phyloP scores from a whole-genome alignment of 768 basidiomycete species.

The Multifurca ochricompacta region DNA sequence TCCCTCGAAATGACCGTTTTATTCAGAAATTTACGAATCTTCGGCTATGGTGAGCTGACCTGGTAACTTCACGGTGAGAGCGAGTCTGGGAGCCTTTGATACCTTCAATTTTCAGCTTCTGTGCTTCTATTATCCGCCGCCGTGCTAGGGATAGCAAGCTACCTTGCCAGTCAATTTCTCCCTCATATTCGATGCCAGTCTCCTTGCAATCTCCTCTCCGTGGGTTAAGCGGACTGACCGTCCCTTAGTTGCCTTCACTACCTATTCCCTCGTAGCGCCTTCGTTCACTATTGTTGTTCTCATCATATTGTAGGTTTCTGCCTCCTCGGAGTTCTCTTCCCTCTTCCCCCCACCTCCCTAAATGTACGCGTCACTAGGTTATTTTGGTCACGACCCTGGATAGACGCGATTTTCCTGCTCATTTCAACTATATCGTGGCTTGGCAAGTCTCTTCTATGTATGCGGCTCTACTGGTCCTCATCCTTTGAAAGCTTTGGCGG shows the following conservation, averaged over 20 bases:
- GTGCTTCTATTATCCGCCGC: slow-evolving; percentile 36
- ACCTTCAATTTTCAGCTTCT: slow-evolving; percentile 25
- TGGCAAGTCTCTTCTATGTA: slow-evolving; percentile 35
- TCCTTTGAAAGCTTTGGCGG: slow-evolving; percentile 49
- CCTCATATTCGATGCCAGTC: slow-evolving; percentile 55
- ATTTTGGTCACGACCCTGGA: slow-evolving; percentile 61
- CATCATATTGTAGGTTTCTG: slow-evolving; percentile 1
- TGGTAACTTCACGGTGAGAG: not conserved
- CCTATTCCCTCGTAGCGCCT: slow-evolving; percentile 60
- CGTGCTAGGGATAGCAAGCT: slow-evolving; percentile 60
- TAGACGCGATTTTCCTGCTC: slow-evolving; percentile 50
- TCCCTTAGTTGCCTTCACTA: slow-evolving; percentile 54
- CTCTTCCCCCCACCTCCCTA: not conserved
- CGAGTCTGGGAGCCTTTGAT: not conserved
- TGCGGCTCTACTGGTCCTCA: not conserved
- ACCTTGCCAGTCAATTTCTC: slow-evolving; percentile 61
- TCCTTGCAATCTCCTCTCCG: not conserved
- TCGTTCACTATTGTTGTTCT: slow-evolving; percentile 39
- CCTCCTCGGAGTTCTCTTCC: not conserved
- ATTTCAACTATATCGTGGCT: slow-evolving; percentile 61
- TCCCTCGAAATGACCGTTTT: slow-evolving; percentile 27
- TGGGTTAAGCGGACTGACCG: not conserved
- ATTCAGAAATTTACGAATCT: slow-evolving; percentile 29
- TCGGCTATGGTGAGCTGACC: slow-evolving; percentile 25
- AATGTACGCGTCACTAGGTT: slow-evolving; percentile 34